Percentiles rank a stretch among this genome's conserved stretches.
These are phyloP conservation scores for Diaporthe sp. DNA, from an alignment of 2,329 filamentous ascomycete species.

Conservation along the genomic window DNA sequence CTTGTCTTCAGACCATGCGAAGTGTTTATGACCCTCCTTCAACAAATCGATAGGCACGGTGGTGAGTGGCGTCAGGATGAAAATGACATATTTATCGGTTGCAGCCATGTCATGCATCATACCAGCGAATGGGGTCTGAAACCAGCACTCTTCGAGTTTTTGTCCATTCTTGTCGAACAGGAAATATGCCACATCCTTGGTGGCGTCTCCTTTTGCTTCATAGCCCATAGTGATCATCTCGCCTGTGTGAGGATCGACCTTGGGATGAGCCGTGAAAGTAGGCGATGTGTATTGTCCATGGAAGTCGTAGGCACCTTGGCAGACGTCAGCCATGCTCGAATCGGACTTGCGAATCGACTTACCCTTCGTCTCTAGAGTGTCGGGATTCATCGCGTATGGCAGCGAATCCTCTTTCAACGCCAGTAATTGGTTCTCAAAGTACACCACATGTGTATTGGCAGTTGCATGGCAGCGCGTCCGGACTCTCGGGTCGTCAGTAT, in stretches of 20 bases:
- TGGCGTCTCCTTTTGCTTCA: slow-evolving; percentile 58
- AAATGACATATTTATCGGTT: slow-evolving; percentile 21
- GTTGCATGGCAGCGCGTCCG: slow-evolving; percentile 66
- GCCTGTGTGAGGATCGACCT: slow-evolving; percentile 63
- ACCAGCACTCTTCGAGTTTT: slow-evolving; percentile 37
- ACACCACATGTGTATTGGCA: slow-evolving; percentile 71
- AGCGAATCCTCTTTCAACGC: slow-evolving; percentile 68
- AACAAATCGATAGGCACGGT: slow-evolving; percentile 22
- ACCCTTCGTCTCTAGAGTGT: slow-evolving; percentile 62
- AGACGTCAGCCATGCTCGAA: background rate
- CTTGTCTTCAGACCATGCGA: slow-evolving; percentile 35
- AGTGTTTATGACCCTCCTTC: slow-evolving; percentile 35
- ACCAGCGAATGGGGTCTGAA: slow-evolving; percentile 27
- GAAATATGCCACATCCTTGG: slow-evolving; percentile 54
- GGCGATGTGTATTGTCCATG: slow-evolving; percentile 61
- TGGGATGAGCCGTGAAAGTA: slow-evolving; percentile 66
- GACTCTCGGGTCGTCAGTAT: slow-evolving; percentile 33
- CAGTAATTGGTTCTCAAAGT: slow-evolving; percentile 67
- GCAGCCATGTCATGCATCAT: slow-evolving; percentile 38
- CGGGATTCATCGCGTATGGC: slow-evolving; percentile 64
- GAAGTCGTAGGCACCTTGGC: slow-evolving; percentile 57
- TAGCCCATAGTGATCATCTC: slow-evolving; percentile 68
- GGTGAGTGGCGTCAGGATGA: slow-evolving; percentile 32
- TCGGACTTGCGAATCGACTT: slow-evolving; percentile 36
- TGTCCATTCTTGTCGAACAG: slow-evolving; percentile 29